Evolutionary conservation across 2,329 filamentous ascomycete genomes (phyloP).

Genomic region (Cladophialophora yegresii): DNA sequence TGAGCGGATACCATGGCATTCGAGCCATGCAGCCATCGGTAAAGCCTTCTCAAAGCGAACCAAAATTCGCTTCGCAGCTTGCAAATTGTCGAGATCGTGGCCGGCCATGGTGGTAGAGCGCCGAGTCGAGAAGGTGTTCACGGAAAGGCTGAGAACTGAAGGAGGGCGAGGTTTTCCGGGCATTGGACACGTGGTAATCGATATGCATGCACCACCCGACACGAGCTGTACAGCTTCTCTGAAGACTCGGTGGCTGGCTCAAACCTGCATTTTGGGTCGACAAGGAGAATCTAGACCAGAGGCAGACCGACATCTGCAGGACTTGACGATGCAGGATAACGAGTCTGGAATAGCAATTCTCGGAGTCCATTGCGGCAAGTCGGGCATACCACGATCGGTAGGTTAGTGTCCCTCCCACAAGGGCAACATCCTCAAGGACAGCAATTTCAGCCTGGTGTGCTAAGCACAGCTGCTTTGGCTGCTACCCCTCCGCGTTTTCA

Average conservation of each 20-base stretch:
- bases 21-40: neutral
- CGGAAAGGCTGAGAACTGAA: neutral
- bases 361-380: neutral
- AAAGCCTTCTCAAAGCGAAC: neutral
- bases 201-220: neutral
- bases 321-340: neutral
- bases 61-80: neutral
- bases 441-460: neutral
- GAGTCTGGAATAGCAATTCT: neutral
- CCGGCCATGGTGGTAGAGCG: neutral
- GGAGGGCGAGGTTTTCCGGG: neutral
- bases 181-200: constrained; percentile 9
- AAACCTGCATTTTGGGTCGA: constrained; percentile 7
- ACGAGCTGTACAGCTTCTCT: neutral
- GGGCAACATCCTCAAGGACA: neutral
- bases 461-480: neutral
- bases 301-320: neutral
- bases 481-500: neutral
- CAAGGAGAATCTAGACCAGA: neutral
- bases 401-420: neutral
- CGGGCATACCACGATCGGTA: neutral
- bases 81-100: neutral
- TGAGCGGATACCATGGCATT: neutral
- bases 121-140: neutral
- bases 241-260: constrained; percentile 7